A percentile compares a stretch with the other conserved stretches of the same genome.
Evolutionary conservation across 768 basidiomycete genomes (phyloP).

Genomic region (Saitozyma sp.): DNA sequence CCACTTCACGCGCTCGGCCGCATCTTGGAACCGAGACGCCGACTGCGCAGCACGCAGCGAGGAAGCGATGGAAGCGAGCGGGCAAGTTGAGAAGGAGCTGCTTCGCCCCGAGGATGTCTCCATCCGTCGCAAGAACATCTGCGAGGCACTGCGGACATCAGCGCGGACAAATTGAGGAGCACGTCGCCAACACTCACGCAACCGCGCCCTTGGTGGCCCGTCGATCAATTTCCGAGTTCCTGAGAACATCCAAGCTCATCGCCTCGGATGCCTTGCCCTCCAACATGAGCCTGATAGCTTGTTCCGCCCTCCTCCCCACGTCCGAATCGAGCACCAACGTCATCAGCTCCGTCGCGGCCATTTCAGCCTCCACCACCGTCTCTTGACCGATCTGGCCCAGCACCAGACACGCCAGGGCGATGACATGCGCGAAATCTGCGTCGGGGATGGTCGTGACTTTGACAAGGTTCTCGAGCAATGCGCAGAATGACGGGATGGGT

Average conservation of each 20-base stretch:
- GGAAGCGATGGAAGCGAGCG: constrained; percentile 34
- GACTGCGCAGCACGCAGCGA: constrained; percentile 40
- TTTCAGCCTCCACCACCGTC: constrained; percentile 16
- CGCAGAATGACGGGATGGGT: constrained; percentile 20
- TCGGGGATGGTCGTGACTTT: constrained; percentile 22
- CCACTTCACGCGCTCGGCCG: constrained; percentile 26
- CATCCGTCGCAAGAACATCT: constrained; percentile 25
- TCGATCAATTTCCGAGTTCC: constrained; percentile 19
- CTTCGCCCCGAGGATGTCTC: constrained; percentile 14
- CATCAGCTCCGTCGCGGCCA: constrained; percentile 21
- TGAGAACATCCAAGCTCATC: constrained; percentile 12
- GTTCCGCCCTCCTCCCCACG: constrained; percentile 33
- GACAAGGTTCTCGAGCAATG: constrained; percentile 30
- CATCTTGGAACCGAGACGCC: constrained; percentile 18
- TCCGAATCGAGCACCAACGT: constrained; percentile 26
- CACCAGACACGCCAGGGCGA: constrained; percentile 31
- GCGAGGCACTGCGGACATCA: constrained; percentile 18
- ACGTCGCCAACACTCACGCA: constrained; percentile 20
- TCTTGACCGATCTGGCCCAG: constrained; percentile 26
- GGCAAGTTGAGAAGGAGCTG: constrained; percentile 10
- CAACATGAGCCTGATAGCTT: constrained; percentile 28
- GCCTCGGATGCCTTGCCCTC: constrained; percentile 16
- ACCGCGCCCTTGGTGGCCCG: constrained; percentile 38
- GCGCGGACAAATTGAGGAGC: neutral
- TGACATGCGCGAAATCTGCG: constrained; percentile 25